phyloP scores from a whole-genome alignment of 106 monocot genomes.

The Xerophyta viscosa region DNA sequence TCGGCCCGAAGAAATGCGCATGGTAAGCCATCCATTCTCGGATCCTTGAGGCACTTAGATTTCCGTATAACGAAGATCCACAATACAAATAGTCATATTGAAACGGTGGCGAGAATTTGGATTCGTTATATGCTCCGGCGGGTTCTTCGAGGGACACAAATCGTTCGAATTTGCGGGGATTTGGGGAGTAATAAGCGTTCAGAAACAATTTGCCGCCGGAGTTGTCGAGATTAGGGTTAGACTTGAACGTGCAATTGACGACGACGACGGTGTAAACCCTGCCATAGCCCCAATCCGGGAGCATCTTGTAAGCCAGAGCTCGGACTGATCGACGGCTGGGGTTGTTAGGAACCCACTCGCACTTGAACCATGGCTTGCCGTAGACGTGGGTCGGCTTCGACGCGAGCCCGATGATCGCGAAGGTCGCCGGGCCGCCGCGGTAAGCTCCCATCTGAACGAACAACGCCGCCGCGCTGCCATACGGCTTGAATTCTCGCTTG shows the following conservation, averaged over 20 bases:
- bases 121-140: conserved; percentile 49
- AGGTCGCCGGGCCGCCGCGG: conserved; percentile 73
- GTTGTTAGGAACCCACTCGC: conserved; percentile 71
- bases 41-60: conserved; percentile 49
- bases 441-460: conserved; percentile 94
- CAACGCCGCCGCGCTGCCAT: conserved; percentile 78
- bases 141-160: conserved; percentile 64
- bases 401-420: conserved; percentile 71
- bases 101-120: conserved; percentile 52
- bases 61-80: conserved; percentile 80
- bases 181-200: conserved; percentile 65
- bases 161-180: conserved; percentile 44
- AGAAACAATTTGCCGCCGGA: conserved; percentile 66
- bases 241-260: conserved; percentile 91
- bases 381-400: conserved; percentile 89
- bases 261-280: conserved; percentile 89
- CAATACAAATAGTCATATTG: conserved; percentile 87
- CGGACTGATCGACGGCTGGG: conserved; percentile 16
- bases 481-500: conserved; percentile 57
- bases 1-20: conserved; percentile 67
- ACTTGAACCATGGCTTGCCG: conserved; percentile 88
- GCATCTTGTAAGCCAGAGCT: conserved; percentile 63
- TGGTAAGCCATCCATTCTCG: conserved; percentile 98
- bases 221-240: conserved; percentile 63
- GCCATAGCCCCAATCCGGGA: conserved; percentile 96